phyloP scores from a whole-genome alignment of 352 stramenopile species.

The Phytopythium litorale region DNA sequence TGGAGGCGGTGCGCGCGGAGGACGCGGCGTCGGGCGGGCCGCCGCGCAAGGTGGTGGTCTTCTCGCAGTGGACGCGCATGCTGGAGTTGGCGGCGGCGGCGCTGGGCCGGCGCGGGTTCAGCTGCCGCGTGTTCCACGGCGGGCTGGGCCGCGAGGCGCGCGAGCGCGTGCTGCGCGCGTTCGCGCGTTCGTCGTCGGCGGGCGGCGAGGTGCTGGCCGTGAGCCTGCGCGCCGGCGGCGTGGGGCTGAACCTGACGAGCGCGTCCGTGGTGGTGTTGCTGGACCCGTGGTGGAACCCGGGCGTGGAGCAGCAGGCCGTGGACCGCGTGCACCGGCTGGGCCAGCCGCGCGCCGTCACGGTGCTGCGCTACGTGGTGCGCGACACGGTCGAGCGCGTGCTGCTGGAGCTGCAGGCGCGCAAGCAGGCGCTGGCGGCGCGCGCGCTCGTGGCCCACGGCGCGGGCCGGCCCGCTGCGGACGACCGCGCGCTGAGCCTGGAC shows the following conservation, averaged over 20 bases:
- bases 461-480: slow-evolving; percentile 35
- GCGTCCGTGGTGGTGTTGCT: slow-evolving; percentile 88
- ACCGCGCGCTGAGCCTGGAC: slow-evolving; percentile 49
- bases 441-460: slow-evolving; percentile 58
- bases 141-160: slow-evolving; percentile 62
- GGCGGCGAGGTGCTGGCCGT: slow-evolving; percentile 71
- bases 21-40: slow-evolving; percentile 21
- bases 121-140: slow-evolving; percentile 71
- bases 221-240: slow-evolving; percentile 85
- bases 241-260: slow-evolving; percentile 89
- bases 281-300: slow-evolving; percentile 94
- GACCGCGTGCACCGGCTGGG: slow-evolving; percentile 90
- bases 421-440: slow-evolving; percentile 81
- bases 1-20: slow-evolving; percentile 52
- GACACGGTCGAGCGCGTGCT: slow-evolving; percentile 93
- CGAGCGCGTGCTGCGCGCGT: slow-evolving; percentile 63
- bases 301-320: slow-evolving; percentile 93
- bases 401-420: slow-evolving; percentile 85
- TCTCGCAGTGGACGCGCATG: slow-evolving; percentile 90
- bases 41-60: slow-evolving; percentile 82
- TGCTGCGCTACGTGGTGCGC: slow-evolving; percentile 88
- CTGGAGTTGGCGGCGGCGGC: slow-evolving; percentile 75
- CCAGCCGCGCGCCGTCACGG: slow-evolving; percentile 76
- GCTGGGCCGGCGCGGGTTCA: slow-evolving; percentile 45
- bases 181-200: slow-evolving; percentile 45